Percentiles rank a stretch among this genome's conserved stretches.
phyloP scores from a whole-genome alignment of 257 asterid species.

The Misopates orontium region DNA sequence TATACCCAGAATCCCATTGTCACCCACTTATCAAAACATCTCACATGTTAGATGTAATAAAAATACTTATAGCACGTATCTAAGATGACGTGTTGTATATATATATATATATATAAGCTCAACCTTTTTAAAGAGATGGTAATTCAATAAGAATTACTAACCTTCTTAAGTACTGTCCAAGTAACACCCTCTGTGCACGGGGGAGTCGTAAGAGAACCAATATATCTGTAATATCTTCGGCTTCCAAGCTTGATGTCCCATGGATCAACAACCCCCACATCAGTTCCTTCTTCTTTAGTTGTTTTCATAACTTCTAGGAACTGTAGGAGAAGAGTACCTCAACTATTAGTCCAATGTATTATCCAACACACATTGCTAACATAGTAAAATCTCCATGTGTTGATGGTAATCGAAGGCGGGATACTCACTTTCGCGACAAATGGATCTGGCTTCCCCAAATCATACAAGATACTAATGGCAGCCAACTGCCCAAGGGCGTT shows the following conservation, averaged over 20 bases:
- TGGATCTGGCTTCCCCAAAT: conserved; percentile 55
- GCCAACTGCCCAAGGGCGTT: conserved; percentile 42
- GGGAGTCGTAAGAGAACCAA: conserved; percentile 81
- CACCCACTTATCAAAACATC: too few species aligned
- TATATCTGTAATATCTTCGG: conserved; percentile 58
- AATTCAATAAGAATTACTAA: conserved; percentile 16
- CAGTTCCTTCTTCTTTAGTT: conserved; percentile 21
- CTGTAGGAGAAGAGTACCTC: conserved; percentile 30
- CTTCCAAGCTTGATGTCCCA: conserved; percentile 50
- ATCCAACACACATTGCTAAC: too few species aligned
- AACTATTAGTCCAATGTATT: too few species aligned
- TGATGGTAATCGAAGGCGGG: too few species aligned
- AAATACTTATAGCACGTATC: too few species aligned
- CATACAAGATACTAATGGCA: conserved; percentile 58
- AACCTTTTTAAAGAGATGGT: too few species aligned
- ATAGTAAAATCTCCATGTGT: too few species aligned
- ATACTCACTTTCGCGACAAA: conserved; percentile 48
- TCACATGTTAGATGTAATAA: too few species aligned
- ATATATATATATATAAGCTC: too few species aligned
- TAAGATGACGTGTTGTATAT: too few species aligned
- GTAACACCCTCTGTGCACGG: conserved; percentile 83
- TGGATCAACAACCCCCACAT: conserved; percentile 51
- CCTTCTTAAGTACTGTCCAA: conserved; percentile 70
- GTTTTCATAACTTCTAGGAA: conserved; percentile 30
- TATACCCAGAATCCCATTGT: too few species aligned